Percentiles rank a stretch among this genome's conserved stretches.
These are phyloP conservation scores for Xylaria telfairii DNA, from an alignment of 495 filamentous ascomycete genomes.

Conservation along the genomic window DNA sequence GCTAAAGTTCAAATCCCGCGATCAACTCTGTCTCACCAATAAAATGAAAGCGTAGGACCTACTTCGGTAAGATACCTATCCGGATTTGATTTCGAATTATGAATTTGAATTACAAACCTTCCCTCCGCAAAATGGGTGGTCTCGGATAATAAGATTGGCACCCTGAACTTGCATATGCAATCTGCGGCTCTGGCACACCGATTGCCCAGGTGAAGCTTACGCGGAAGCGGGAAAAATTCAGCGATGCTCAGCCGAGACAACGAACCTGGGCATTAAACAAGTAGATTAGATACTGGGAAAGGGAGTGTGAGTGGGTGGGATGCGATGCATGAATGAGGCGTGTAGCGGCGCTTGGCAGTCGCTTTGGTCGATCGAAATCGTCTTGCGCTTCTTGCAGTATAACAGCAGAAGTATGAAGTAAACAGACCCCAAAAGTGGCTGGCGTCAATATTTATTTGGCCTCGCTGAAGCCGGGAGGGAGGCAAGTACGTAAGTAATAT, in stretches of 20 bases:
- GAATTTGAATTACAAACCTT: not conserved
- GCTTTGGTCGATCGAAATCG: slow-evolving; percentile 1
- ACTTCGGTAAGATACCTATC: not conserved
- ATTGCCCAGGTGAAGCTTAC: slow-evolving; percentile 18
- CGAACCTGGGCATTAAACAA: not conserved
- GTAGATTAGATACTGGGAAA: too few relatives aligned
- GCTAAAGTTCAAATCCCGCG: not conserved
- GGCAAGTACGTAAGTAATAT: not conserved
- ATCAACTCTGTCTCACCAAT: not conserved
- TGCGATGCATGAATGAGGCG: slow-evolving; percentile 11
- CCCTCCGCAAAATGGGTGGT: not conserved
- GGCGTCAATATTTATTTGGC: not conserved
- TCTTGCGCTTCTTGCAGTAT: slow-evolving; percentile 2
- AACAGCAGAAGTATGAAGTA: too few relatives aligned
- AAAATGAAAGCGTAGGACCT: not conserved
- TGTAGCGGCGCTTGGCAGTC: slow-evolving; percentile 4
- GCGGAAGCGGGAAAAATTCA: slow-evolving; percentile 2
- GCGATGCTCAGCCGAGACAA: slow-evolving; percentile 1
- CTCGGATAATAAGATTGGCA: slow-evolving; percentile 23
- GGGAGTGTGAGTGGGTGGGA: not conserved
- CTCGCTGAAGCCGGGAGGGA: too few relatives aligned
- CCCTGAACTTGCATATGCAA: slow-evolving; percentile 24
- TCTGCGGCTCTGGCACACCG: slow-evolving; percentile 22
- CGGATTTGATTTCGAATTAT: not conserved
- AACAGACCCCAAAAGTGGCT: too few relatives aligned